Conservation (phyloP, 768 basidiomycete genomes). For the Ephemerocybe angulata region DNA sequence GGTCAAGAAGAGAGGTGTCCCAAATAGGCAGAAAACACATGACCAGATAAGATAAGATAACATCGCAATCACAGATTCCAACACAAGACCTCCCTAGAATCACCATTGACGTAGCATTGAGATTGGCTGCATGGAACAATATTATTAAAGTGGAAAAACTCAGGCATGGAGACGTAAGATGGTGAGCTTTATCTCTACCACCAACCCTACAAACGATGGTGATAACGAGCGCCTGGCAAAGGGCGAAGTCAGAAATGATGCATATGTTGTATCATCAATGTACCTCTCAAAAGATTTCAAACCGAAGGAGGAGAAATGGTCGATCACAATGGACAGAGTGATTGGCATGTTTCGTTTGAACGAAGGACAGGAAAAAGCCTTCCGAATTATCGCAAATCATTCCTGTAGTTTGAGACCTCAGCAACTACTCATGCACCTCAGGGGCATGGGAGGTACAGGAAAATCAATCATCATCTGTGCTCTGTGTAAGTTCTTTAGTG, state of each 20-base stretch:
- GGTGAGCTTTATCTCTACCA: not conserved
- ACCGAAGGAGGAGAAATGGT: not conserved
- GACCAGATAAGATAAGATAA: too few relatives aligned
- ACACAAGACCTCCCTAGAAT: not conserved
- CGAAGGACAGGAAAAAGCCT: slow-evolving; percentile 5
- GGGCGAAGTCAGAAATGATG: not conserved
- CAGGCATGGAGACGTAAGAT: not conserved
- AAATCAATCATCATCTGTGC: slow-evolving; percentile 21
- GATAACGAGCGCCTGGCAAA: not conserved
- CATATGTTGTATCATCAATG: not conserved
- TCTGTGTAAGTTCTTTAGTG: slow-evolving; percentile 16
- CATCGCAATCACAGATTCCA: too few relatives aligned
- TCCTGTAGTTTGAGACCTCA: not conserved
- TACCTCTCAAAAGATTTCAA: not conserved
- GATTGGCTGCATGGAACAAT: not conserved
- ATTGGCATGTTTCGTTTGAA: not conserved
- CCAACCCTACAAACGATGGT: not conserved
- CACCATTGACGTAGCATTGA: not conserved
- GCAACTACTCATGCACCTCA: slow-evolving; percentile 22
- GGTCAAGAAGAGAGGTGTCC: too few relatives aligned
- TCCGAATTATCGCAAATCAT: slow-evolving; percentile 17
- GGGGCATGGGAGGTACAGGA: slow-evolving; percentile 26
- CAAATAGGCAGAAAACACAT: too few relatives aligned
- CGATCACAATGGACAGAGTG: slow-evolving; percentile 1
- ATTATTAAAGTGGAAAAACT: not conserved